Base-by-base conservation (phyloP, 768 basidiomycete species). In the Daedaleopsis sinensis region DNA sequence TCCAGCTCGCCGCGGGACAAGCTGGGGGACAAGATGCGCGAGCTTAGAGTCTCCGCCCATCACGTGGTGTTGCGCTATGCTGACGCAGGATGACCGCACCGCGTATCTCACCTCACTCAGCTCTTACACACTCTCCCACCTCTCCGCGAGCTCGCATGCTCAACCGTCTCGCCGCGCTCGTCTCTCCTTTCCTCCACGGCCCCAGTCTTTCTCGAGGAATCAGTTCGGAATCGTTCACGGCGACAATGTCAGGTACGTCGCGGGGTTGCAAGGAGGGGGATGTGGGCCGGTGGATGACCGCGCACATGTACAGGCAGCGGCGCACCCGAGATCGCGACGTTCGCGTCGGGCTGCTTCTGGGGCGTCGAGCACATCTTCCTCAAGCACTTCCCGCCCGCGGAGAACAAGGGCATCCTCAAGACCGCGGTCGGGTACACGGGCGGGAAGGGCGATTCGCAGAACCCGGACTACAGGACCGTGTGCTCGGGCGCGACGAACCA, bases 331-430 rank as follows among this genome's bases (percentile, higher is more conserved):
- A 64, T 80, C 52, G 82, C 83, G 5, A 83, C 76, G 2, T 84
- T 83, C 56, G 83, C 84, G 6, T 77, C 81, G 10, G 90, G 91
- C 21, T 93, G 91, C 70, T 93, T 93, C 74, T 93, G 91, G 92
- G 92, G 91, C 18, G 87, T 89, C 19, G 89, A 94, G 66, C 91
- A 93, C 68, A 91, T 93, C 71, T 93, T 92, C 72, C 69, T 91
- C 56, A 90, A 91, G 75, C 81, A 91, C 65, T 92, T 85, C 75
- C 88, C 89, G 0, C 86, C 87, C 23, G 70, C 82, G 5, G 74
- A 89, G 71, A 82, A 84, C 70, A 91, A 89, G 74, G 90, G 91
- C 12, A 88, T 93, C 53, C 66, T 92, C 48, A 85, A 84, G 68
- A 90, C 89, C 1, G 71, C 82, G 16, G 93, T 94, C 5, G 93